These are phyloP conservation scores for Wickerhamomyces xylosicus DNA, from an alignment of 805 yeast species.

Conservation along the genomic window DNA sequence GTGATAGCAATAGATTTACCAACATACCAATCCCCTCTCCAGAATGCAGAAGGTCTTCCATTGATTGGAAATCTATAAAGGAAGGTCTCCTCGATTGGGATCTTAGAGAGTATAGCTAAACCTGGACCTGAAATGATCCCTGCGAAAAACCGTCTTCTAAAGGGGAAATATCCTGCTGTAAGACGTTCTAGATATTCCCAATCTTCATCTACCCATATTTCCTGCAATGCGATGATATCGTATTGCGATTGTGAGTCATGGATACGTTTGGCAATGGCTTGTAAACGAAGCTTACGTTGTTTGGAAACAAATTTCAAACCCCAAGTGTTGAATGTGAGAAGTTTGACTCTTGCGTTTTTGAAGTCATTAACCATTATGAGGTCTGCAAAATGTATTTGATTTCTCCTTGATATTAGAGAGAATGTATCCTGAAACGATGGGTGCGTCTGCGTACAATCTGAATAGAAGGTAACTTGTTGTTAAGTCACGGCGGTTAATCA, in stretches of 20 bases:
- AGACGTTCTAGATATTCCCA: slow-evolving; percentile 51
- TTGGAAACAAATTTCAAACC: slow-evolving; percentile 84
- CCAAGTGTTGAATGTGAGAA: slow-evolving; percentile 76
- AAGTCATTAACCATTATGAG: neutral
- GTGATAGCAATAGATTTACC: slow-evolving; percentile 85
- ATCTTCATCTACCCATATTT: slow-evolving; percentile 82
- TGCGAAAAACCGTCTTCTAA: slow-evolving; percentile 58
- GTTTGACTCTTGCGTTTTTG: slow-evolving; percentile 22
- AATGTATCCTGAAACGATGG: too few relatives aligned
- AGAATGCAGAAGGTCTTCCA: slow-evolving; percentile 89
- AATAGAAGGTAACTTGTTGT: too few relatives aligned
- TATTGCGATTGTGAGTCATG: slow-evolving; percentile 36
- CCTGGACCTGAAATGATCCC: slow-evolving; percentile 95
- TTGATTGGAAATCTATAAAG: slow-evolving; percentile 82
- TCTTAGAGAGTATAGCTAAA: slow-evolving; percentile 68
- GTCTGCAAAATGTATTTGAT: too few relatives aligned
- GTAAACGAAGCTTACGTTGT: slow-evolving; percentile 49
- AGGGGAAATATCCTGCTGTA: slow-evolving; percentile 44
- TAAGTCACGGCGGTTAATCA: too few relatives aligned
- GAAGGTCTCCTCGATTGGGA: slow-evolving; percentile 74
- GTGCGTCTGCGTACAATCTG: too few relatives aligned
- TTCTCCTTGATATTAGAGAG: too few relatives aligned
- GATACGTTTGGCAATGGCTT: slow-evolving; percentile 63
- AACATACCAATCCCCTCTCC: slow-evolving; percentile 95
- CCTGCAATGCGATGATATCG: slow-evolving; percentile 90